Percentiles rank a stretch among this genome's conserved stretches.
Conservation (phyloP, 805 yeast genomes). For the Metschnikowia chrysomelidarum region DNA sequence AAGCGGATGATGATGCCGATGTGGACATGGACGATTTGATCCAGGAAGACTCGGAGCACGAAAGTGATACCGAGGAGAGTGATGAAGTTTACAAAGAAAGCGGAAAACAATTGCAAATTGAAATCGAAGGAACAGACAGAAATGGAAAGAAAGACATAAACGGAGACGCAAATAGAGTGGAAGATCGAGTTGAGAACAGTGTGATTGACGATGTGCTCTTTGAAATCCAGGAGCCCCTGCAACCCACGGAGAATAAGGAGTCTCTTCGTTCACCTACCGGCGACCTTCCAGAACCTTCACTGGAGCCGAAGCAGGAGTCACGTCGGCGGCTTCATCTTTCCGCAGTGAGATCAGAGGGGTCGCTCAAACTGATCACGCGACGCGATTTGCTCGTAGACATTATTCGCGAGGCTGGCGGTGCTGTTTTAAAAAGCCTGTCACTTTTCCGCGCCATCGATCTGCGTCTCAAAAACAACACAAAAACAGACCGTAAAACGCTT, state of each 20-base stretch:
- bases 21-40: neutral
- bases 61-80: neutral
- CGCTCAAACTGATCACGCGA: conserved; percentile 31
- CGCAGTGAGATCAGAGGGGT: conserved; percentile 13
- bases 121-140: too few relatives aligned
- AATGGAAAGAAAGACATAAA: neutral
- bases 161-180: neutral
- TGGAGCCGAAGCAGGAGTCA: too few relatives aligned
- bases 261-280: too few relatives aligned
- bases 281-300: too few relatives aligned
- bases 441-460: conserved; percentile 34
- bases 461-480: conserved; percentile 25
- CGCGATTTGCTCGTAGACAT: conserved; percentile 28
- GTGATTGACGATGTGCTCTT: neutral
- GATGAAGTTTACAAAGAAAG: neutral
- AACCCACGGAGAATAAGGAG: too few relatives aligned
- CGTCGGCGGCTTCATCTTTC: too few relatives aligned
- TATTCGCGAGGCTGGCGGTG: conserved; percentile 39
- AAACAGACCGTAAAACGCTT: conserved; percentile 39
- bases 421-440: conserved; percentile 31
- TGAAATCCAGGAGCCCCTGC: neutral
- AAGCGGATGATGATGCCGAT: conserved; percentile 3
- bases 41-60: neutral
- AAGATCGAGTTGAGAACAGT: neutral
- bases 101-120: conserved; percentile 6